Evolutionary conservation across 1,139 yeast species (phyloP), one percentile per base, ranked within the genome.

Genomic region (Dujonia santamariae): DNA sequence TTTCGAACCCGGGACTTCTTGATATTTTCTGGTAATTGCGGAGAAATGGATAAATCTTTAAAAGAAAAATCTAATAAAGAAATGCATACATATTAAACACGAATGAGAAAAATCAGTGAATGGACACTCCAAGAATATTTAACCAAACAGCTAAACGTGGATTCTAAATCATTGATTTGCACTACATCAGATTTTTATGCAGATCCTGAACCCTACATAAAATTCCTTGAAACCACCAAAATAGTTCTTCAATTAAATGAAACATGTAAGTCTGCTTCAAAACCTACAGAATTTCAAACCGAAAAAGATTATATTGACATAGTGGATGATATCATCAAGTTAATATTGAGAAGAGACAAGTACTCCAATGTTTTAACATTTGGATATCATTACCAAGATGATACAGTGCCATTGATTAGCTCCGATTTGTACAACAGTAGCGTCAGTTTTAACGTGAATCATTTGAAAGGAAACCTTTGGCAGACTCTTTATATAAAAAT

Each of bases 381-480:
- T 29, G 32, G 32, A n/a, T 29, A 29, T 29, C 4, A 5, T 20
- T 17, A 22, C 15, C 15, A 9, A 4, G 11, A 23, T 6, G 29
- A 12, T 13, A 21, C 16, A 11, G n/a, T n/a, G n/a, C 16, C 5
- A 6, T 5, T 4, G 12, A 6, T 27, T 17, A 18, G 18, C 12
- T 35, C 45, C 7, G 39, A 37, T 6, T 32, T 41, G 22, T 39
- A 41, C 22, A 60, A 53, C 36, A 56, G 60, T 0, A 42, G 37
- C 17, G 48, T 50, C 1, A 61, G 55, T 32, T 57, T 60, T 31
- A 49, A 46, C 20, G 52, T 51, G 6, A 60, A 55, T 31, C 39
- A 44, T 3, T 41, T 74, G 19, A 70, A 70, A 37, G 44, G 56
- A 2, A 45, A 54, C 4, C 39, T 48, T n/a, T 72, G 78, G 69